Base-by-base conservation (phyloP, 2,329 filamentous ascomycete species). In the Trichoderma pleuroti region DNA sequence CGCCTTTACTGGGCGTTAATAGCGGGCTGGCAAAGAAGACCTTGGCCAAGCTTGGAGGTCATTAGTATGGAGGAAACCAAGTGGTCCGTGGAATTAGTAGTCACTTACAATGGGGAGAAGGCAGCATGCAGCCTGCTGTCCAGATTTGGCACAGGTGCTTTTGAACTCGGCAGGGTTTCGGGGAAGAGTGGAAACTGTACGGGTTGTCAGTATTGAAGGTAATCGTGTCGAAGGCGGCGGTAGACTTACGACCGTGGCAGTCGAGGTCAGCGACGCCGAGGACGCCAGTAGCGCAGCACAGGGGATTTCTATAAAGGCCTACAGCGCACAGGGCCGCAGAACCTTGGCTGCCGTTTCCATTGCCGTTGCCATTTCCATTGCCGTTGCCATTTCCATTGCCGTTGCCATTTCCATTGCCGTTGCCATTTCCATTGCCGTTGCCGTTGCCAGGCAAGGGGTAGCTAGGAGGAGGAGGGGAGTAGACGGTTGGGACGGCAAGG, bases 41-140 rank as follows among this genome's bases (percentile, higher is more conserved):
- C 39, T 42, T 57, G 68, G 30, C 71, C 71, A 34, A 4, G 1
- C 71, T 73, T 26, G 14, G 39, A 26, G 14, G 16, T 26, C 9
- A 10, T 69, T 56, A 62, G 42, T 42, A 21, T 1, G 14, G 3
- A 21, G 14, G 16, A 70, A 18, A 18, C 11, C 11, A 21, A 11
- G 1, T 24, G 2, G 14, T 16, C 0, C 9, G n/a, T 2, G 14
- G 0, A 11, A 42, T n/a, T n/a, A n/a, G n/a, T 5, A 14, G 8
- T 16, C 21, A 70, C 73, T 68, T 63, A 74, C 73, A 24, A 73
- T 16, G 5, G 70, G 72, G 6, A 74, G 0, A 10, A 30, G 66
- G 24, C 73, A 74, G 70, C 72, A 74, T 7, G 26, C 18, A 56
- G 73, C 32, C 2, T n/a, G 14, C 18, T 66, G n/a, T 16, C 72